phyloP scores from a whole-genome alignment of 148 eudicot species.

The Pharnaceum exiguum region DNA sequence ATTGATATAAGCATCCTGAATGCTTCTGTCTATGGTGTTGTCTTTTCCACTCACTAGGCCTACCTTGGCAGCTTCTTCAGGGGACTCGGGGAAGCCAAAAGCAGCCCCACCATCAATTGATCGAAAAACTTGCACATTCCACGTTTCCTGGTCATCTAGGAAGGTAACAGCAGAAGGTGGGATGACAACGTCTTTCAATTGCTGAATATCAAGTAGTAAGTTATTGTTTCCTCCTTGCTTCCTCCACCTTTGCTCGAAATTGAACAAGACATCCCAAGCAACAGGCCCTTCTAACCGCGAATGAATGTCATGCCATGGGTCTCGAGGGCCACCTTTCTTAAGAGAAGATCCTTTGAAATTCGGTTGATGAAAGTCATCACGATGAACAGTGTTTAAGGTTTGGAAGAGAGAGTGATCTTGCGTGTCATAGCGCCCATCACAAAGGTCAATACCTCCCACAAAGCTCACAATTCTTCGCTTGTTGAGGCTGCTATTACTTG shows the following conservation, averaged over 20 bases:
- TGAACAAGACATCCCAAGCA: constrained; percentile 50
- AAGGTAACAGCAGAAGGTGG: constrained; percentile 40
- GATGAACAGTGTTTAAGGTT: constrained; percentile 36
- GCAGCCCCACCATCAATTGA: constrained; percentile 55
- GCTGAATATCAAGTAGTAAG: constrained; percentile 29
- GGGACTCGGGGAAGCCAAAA: constrained; percentile 47
- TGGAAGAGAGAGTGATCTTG: constrained; percentile 45
- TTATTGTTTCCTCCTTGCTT: constrained; percentile 39
- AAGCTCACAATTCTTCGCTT: constrained; percentile 44
- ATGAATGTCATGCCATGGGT: constrained; percentile 63
- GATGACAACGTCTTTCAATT: constrained; percentile 26
- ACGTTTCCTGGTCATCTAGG: constrained; percentile 33
- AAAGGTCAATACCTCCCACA: constrained; percentile 52
- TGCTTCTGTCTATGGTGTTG: constrained; percentile 39
- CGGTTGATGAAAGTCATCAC: constrained; percentile 50
- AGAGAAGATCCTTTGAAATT: constrained; percentile 36
- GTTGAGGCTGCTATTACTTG: constrained; percentile 20
- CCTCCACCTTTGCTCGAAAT: constrained; percentile 54
- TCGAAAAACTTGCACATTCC: constrained; percentile 48
- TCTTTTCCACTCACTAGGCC: constrained; percentile 49
- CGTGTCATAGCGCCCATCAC: constrained; percentile 57
- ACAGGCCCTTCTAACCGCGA: constrained; percentile 44
- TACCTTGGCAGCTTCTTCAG: constrained; percentile 39
- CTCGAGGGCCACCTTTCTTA: constrained; percentile 53
- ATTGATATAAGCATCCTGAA: constrained; percentile 48